phyloP scores from a whole-genome alignment of 1,284 basidiomycete genomes.

The Fomitopsis pinicola region DNA sequence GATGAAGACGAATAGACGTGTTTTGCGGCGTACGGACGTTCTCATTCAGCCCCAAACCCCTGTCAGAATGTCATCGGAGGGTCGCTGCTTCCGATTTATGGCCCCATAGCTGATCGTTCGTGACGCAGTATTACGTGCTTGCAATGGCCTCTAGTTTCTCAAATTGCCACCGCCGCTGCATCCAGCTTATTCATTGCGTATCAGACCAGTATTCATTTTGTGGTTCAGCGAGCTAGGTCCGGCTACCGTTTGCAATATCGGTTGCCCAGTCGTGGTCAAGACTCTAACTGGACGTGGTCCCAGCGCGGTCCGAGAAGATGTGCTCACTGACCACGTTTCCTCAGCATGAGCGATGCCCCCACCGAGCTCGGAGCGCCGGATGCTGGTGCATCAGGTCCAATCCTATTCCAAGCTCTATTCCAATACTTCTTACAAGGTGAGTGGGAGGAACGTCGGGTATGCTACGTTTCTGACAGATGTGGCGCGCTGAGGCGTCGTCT shows the following conservation, averaged over 20 bases:
- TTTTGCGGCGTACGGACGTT: neutral
- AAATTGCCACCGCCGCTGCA: too few species aligned
- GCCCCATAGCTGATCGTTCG: too few species aligned
- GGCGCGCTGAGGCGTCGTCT: conserved; percentile 33
- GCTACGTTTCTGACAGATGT: neutral
- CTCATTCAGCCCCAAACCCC: too few species aligned
- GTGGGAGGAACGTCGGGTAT: neutral
- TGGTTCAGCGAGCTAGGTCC: too few species aligned
- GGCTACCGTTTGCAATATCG: too few species aligned
- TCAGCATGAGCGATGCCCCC: neutral
- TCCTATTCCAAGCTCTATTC: conserved; percentile 18
- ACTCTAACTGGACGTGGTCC: too few species aligned
- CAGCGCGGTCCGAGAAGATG: neutral
- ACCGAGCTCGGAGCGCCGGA: conserved; percentile 7
- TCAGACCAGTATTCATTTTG: too few species aligned
- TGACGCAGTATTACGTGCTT: too few species aligned
- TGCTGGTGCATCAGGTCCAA: conserved; percentile 12
- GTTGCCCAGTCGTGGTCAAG: too few species aligned
- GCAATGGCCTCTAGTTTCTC: too few species aligned
- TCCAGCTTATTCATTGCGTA: too few species aligned
- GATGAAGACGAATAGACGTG: conserved; percentile 4
- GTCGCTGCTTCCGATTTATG: neutral
- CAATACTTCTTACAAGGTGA: conserved; percentile 23
- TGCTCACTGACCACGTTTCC: neutral
- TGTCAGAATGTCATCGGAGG: too few species aligned